phyloP scores from a whole-genome alignment of 1,284 basidiomycete species.

The Ustilago curta region DNA sequence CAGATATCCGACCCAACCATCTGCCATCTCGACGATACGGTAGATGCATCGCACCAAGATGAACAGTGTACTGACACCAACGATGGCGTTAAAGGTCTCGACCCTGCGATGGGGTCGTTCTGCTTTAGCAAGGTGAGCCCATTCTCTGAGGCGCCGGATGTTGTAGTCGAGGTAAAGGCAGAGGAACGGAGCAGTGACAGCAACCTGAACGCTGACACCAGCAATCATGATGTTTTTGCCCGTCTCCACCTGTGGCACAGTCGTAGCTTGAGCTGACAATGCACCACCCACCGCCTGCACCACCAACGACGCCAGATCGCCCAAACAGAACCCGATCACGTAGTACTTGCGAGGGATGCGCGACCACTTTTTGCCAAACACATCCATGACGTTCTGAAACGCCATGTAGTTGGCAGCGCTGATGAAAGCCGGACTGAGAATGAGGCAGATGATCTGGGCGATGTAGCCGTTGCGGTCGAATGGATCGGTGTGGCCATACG shows the following conservation, averaged over 20 bases:
- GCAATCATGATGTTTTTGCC: conserved; percentile 46
- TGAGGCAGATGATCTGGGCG: conserved; percentile 51
- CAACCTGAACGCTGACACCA: conserved; percentile 47
- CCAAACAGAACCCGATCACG: conserved; percentile 39
- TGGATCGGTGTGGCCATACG: conserved; percentile 30
- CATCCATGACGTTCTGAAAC: conserved; percentile 45
- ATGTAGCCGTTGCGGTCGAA: conserved; percentile 47
- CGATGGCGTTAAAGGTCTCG: conserved; percentile 30
- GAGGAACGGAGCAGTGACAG: conserved; percentile 45
- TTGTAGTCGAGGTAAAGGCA: conserved; percentile 48
- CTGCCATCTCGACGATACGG: conserved; percentile 51
- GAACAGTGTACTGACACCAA: conserved; percentile 43
- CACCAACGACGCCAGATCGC: conserved; percentile 45
- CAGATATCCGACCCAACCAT: conserved; percentile 46
- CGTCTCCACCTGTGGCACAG: conserved; percentile 9
- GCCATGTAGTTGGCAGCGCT: conserved; percentile 52
- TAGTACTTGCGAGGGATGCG: conserved; percentile 47
- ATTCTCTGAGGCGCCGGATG: conserved; percentile 37
- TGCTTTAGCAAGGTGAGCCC: conserved; percentile 18
- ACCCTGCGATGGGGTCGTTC: conserved; percentile 25
- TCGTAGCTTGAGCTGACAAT: conserved; percentile 31
- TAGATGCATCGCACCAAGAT: conserved; percentile 51
- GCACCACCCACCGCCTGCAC: conserved; percentile 49
- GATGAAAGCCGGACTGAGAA: conserved; percentile 51
- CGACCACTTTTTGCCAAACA: conserved; percentile 45